These are phyloP conservation scores for Karstenula rhodostoma DNA, from an alignment of 2,329 filamentous ascomycete genomes.

Conservation along the genomic window DNA sequence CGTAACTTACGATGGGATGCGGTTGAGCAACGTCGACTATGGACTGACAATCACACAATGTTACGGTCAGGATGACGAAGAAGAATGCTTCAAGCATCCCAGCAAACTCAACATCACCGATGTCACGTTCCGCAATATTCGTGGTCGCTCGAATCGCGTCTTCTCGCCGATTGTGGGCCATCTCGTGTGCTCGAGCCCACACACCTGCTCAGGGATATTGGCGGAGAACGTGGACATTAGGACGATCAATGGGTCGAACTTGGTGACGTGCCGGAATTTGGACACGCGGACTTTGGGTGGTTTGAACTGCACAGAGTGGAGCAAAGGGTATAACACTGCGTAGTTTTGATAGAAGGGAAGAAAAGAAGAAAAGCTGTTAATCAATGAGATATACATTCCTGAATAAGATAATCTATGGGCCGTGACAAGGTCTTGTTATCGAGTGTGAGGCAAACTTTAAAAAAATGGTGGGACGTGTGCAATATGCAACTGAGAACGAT, in stretches of 20 bases:
- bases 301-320: constrained; percentile 21
- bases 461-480: too few species aligned
- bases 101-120: constrained; percentile 64
- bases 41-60: constrained; percentile 71
- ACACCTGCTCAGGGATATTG: constrained; percentile 22
- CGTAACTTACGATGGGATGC: constrained; percentile 71
- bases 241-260: constrained; percentile 23
- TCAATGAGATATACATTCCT: not conserved
- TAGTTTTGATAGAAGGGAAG: not conserved
- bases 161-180: constrained; percentile 53
- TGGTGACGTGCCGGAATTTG: constrained; percentile 26
- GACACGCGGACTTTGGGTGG: constrained; percentile 18
- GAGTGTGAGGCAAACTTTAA: too few species aligned
- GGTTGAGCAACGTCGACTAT: constrained; percentile 69
- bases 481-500: too few species aligned
- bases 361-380: not conserved
- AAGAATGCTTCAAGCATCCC: constrained; percentile 60
- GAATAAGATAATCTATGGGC: not conserved
- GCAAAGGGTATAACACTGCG: not conserved
- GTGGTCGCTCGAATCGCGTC: constrained; percentile 60
- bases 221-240: constrained; percentile 26
- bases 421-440: too few species aligned
- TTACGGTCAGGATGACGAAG: constrained; percentile 69
- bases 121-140: constrained; percentile 64
- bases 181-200: constrained; percentile 53